Percentiles rank a stretch among this genome's conserved stretches.
These are phyloP conservation scores for Cucumis melo DNA, from an alignment of 306 rosid species.

Conservation along the genomic window DNA sequence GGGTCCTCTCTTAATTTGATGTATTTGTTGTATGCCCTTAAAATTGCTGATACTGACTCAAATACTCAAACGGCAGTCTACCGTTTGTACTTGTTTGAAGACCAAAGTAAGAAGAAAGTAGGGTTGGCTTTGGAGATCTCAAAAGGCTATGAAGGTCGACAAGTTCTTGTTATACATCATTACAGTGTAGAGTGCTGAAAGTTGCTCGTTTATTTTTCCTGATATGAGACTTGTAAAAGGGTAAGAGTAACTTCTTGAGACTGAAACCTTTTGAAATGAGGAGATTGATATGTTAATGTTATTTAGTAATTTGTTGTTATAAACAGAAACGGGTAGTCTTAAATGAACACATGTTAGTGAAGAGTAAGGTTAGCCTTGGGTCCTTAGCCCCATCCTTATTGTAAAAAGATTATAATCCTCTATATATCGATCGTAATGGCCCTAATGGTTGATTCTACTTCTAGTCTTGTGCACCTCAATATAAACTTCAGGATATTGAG, in stretches of 20 bases:
- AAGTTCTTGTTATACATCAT: background rate
- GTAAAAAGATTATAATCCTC: background rate
- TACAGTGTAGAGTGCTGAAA: background rate
- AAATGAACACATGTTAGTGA: background rate
- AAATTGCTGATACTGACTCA: no score
- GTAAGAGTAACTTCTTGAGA: background rate
- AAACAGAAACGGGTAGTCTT: background rate
- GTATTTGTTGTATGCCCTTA: no score
- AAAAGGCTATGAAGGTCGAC: background rate
- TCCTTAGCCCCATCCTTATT: background rate
- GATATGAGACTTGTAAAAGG: background rate
- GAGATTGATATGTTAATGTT: background rate
- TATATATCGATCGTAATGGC: background rate
- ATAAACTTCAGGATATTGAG: background rate
- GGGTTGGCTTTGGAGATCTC: background rate
- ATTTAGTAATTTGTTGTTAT: background rate
- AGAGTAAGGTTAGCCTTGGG: background rate
- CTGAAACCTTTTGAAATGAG: background rate
- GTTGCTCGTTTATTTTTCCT: background rate
- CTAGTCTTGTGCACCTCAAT: background rate
- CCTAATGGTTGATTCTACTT: background rate
- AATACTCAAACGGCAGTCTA: no score
- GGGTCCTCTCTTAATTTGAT: no score
- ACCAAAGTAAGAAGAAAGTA: background rate
- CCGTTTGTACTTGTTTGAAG: background rate